Conservation (phyloP, 1,284 basidiomycete species). For the Phellopilus nigrolimitatus region DNA sequence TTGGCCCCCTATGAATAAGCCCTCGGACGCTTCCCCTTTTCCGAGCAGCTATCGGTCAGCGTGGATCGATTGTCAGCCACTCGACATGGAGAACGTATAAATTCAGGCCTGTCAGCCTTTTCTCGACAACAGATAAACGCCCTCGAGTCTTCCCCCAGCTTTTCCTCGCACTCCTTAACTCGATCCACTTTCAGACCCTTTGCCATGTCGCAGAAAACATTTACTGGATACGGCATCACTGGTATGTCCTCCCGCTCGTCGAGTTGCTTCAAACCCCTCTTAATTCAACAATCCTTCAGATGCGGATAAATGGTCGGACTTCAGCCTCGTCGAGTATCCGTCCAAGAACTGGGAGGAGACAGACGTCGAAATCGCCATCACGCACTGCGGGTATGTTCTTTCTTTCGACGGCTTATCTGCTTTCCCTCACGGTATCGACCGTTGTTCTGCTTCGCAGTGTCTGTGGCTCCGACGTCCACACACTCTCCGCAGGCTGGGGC, state of each 20-base stretch:
- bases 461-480: constrained; percentile 32
- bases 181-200: too few species aligned
- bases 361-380: constrained; percentile 37
- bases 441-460: constrained; percentile 13
- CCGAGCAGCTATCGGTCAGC: too few species aligned
- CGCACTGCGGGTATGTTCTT: constrained; percentile 33
- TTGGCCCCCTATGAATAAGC: too few species aligned
- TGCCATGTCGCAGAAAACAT: constrained; percentile 12
- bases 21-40: too few species aligned
- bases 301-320: constrained; percentile 35
- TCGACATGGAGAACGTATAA: too few species aligned
- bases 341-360: constrained; percentile 33
- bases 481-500: constrained; percentile 33
- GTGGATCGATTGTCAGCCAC: too few species aligned
- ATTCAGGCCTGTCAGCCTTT: too few species aligned
- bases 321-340: constrained; percentile 37
- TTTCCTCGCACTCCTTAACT: too few species aligned
- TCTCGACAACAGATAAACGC: too few species aligned
- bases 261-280: not conserved
- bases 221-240: constrained; percentile 19
- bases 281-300: not conserved
- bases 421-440: not conserved
- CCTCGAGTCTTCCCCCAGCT: too few species aligned
- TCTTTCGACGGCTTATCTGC: not conserved
- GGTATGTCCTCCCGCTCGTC: constrained; percentile 2